Evolutionary conservation across 352 stramenopile species (phyloP).

Genomic region (Paralagenidium karlingii): DNA sequence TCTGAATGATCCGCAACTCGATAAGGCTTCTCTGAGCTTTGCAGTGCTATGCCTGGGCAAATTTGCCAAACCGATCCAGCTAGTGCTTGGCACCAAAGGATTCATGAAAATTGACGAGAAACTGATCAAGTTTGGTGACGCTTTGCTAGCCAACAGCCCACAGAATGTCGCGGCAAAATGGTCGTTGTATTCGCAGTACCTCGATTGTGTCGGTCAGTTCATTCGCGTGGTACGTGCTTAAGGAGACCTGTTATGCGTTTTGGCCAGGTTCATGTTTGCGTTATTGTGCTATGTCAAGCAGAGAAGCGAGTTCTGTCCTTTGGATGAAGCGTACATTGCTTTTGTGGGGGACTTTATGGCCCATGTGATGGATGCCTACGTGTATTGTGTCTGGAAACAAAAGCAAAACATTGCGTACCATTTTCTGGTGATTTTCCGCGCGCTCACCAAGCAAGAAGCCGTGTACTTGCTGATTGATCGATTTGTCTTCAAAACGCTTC

Average conservation of each 20-base stretch:
- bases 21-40: slow-evolving; percentile 25
- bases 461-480: slow-evolving; percentile 27
- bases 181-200: slow-evolving; percentile 36
- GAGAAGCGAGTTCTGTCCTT: slow-evolving; percentile 9
- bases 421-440: slow-evolving; percentile 26
- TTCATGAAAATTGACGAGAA: slow-evolving; percentile 56
- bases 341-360: slow-evolving; percentile 44
- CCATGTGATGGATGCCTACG: slow-evolving; percentile 49
- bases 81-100: slow-evolving; percentile 32
- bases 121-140: slow-evolving; percentile 57
- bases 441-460: slow-evolving; percentile 18
- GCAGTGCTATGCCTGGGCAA: slow-evolving; percentile 38
- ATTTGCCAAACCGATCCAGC: slow-evolving; percentile 23
- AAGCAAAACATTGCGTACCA: slow-evolving; percentile 42
- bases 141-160: slow-evolving; percentile 38
- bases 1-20: slow-evolving; percentile 28
- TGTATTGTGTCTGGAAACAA: slow-evolving; percentile 41
- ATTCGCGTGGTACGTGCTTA: slow-evolving; percentile 39
- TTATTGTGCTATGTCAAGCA: slow-evolving; percentile 1
- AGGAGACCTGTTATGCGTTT: slow-evolving; percentile 1
- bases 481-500: slow-evolving; percentile 39
- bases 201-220: slow-evolving; percentile 45
- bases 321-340: slow-evolving; percentile 32
- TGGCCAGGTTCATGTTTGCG: background rate
- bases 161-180: slow-evolving; percentile 36